These are phyloP conservation scores for Acer saccharum DNA, from an alignment of 345 rosid species.

Conservation along the genomic window DNA sequence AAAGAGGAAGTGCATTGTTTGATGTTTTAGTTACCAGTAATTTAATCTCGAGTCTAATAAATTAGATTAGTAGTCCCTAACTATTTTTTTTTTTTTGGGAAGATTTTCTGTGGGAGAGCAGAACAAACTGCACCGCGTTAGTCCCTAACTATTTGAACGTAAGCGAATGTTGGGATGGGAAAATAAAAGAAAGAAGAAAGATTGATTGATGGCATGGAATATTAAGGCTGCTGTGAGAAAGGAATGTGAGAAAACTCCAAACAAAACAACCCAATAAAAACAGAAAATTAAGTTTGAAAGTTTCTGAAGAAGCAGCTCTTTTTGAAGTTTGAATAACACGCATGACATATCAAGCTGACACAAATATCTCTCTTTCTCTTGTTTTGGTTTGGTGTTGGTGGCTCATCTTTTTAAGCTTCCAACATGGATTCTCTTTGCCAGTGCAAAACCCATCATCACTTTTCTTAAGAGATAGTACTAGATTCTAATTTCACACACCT, in stretches of 20 bases:
- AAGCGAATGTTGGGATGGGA: too few species aligned
- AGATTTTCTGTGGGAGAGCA: too few species aligned
- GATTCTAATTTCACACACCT: constrained; percentile 30
- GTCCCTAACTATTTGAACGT: too few species aligned
- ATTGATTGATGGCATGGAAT: neutral
- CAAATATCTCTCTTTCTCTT: constrained; percentile 18
- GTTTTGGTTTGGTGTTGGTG: constrained; percentile 12
- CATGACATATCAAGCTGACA: constrained; percentile 45
- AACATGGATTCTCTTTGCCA: constrained; percentile 58
- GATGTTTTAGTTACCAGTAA: too few species aligned
- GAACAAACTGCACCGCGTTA: too few species aligned
- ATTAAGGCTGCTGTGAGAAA: neutral
- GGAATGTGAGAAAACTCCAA: constrained; percentile 39
- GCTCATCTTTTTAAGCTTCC: constrained; percentile 59
- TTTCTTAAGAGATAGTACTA: constrained; percentile 41
- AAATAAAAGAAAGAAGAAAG: neutral
- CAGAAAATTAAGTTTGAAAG: constrained; percentile 7
- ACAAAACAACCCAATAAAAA: constrained; percentile 18
- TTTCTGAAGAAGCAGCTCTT: constrained; percentile 21
- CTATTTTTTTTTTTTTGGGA: too few species aligned
- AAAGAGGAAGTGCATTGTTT: too few species aligned
- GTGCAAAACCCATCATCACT: constrained; percentile 53
- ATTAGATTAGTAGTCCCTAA: too few species aligned
- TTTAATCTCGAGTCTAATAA: too few species aligned
- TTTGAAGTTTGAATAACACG: constrained; percentile 36